Conservation (phyloP, 495 filamentous ascomycete species). For the Aspergillus cristatus region DNA sequence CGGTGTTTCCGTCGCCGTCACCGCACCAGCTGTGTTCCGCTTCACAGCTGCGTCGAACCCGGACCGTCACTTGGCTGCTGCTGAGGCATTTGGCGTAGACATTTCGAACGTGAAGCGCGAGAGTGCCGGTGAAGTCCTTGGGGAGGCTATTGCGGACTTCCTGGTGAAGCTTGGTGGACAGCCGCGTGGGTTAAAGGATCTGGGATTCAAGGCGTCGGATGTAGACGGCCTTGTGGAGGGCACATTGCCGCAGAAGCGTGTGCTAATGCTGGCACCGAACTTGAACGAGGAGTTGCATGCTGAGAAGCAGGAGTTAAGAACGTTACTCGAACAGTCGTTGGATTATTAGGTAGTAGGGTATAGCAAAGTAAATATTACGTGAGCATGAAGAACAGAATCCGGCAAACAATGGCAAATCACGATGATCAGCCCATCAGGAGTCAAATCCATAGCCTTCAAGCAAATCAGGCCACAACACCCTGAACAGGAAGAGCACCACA, state of each 20-base stretch:
- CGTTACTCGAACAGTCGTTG: constrained; percentile 57
- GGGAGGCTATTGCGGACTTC: constrained; percentile 72
- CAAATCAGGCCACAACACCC: too few relatives aligned
- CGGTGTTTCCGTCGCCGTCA: constrained; percentile 90
- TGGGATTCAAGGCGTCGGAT: constrained; percentile 70
- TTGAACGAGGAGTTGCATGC: constrained; percentile 55
- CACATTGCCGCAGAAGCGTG: constrained; percentile 81
- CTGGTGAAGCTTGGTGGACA: constrained; percentile 78
- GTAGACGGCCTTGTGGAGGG: constrained; percentile 81
- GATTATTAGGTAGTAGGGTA: constrained; percentile 34
- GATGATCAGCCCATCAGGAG: too few relatives aligned
- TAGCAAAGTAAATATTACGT: too few relatives aligned
- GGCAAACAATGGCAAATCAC: too few relatives aligned
- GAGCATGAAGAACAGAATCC: not conserved
- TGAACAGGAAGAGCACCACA: not conserved
- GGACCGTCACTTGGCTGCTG: constrained; percentile 79
- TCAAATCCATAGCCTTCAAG: too few relatives aligned
- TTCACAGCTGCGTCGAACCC: constrained; percentile 90
- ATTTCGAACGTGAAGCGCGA: constrained; percentile 75
- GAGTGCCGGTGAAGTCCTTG: constrained; percentile 77
- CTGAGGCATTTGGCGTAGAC: constrained; percentile 86
- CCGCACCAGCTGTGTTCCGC: constrained; percentile 85
- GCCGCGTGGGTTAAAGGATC: constrained; percentile 70
- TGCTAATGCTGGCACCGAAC: constrained; percentile 84
- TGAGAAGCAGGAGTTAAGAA: constrained; percentile 55